These are phyloP conservation scores for Chromosphaera perkinsii DNA, from an alignment of 208 protist genomes.

Conservation along the genomic window DNA sequence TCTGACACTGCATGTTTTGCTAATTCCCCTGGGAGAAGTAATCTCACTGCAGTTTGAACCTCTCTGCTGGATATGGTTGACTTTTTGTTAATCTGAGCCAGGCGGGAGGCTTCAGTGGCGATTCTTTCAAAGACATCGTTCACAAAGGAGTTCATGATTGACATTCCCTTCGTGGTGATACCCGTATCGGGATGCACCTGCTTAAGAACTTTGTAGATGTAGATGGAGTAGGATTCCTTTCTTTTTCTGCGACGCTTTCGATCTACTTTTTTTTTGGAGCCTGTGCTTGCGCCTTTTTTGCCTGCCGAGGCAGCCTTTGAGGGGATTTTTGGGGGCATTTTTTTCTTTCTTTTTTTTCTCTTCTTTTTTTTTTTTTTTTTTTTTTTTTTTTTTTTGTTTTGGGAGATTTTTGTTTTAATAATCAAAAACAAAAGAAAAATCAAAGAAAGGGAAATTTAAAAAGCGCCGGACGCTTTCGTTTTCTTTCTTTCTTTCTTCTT, in stretches of 20 bases:
- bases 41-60: constrained; percentile 93
- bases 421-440: too few relatives aligned
- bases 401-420: too few relatives aligned
- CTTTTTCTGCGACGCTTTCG: constrained; percentile 9
- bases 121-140: constrained; percentile 92
- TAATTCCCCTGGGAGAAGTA: constrained; percentile 93
- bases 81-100: constrained; percentile 95
- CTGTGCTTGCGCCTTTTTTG: too few relatives aligned
- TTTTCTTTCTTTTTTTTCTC: too few relatives aligned
- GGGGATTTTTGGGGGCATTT: too few relatives aligned
- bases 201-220: constrained; percentile 74
- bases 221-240: constrained; percentile 48
- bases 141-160: constrained; percentile 92
- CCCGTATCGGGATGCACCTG: constrained; percentile 92
- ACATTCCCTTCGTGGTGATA: constrained; percentile 92
- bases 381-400: too few relatives aligned
- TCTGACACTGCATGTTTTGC: constrained; percentile 97
- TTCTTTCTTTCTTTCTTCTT: too few relatives aligned
- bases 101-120: constrained; percentile 83
- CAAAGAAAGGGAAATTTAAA: too few relatives aligned
- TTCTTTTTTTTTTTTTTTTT: too few relatives aligned
- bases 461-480: too few relatives aligned
- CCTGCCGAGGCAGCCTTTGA: too few relatives aligned
- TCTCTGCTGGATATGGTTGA: constrained; percentile 90
- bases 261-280: too few relatives aligned